Evolutionary conservation across 768 basidiomycete genomes (phyloP), one percentile per base, ranked within the genome.

Genomic region (Amanita muscaria): DNA sequence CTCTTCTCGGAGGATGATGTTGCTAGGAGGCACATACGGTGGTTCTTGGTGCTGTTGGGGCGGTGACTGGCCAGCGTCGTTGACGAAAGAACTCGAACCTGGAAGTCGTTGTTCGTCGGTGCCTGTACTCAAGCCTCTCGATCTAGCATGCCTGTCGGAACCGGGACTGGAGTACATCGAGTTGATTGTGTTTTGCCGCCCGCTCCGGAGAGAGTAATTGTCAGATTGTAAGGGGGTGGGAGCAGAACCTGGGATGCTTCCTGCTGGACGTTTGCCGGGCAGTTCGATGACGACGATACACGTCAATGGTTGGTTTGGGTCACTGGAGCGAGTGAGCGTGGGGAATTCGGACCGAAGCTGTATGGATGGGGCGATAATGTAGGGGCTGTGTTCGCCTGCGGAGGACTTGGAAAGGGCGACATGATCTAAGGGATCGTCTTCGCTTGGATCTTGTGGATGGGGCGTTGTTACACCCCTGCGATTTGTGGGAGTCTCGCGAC

Each of bases 231-330:
- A 64, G 36, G 78, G 73, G 1, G 73, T 74, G 38, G 82, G 80
- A 33, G 76, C 64, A 35, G 78, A 73, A 2, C 74, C 74, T 38
- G 82, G 80, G 32, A 78, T 68, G 45, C 66, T 69, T 9, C 65
- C 59, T 0, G 64, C 56, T 4, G 61, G 64, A 16, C 87, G 77
- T 53, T 87, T 84, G 19, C 80, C 80, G 2, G 94, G 88, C 2
- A 98, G 77, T 64, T 96, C 91, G 54, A 99, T 82, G 48, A 93
- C 73, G 50, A 99, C 83, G 57, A 97, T 85, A 59, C 93, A 97
- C 8, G 94, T 96, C 51, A 97, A 66, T 1, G 88, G 85, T 61
- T 94, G 89, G 53, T 77, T 88, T 25, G 72, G 52, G 50, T 83
- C 78, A 47, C 59, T 69, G 33, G 77, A 77, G 44, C 90, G 76